These are phyloP conservation scores for Geotrichum bryndzae DNA, from an alignment of 1,139 yeast genomes.

Conservation along the genomic window DNA sequence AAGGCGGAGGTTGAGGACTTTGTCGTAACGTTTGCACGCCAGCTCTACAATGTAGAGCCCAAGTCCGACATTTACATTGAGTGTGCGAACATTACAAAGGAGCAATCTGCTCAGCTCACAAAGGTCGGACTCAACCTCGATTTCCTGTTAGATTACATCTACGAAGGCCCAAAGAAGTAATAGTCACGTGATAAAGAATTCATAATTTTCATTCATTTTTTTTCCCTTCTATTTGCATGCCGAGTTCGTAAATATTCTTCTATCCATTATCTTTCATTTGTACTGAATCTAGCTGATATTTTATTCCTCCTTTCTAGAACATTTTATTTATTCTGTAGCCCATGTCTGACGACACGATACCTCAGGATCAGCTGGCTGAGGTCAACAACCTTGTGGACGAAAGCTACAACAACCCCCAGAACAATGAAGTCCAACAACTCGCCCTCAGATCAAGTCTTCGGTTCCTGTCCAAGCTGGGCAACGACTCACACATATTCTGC, in stretches of 20 bases:
- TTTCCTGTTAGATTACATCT: slow-evolving; percentile 33
- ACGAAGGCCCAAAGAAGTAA: slow-evolving; percentile 17
- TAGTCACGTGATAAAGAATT: background rate
- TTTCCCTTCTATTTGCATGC: background rate
- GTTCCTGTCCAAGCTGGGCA: slow-evolving; percentile 10
- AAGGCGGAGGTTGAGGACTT: slow-evolving; percentile 59
- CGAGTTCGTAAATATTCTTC: background rate
- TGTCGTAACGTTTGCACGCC: slow-evolving; percentile 56
- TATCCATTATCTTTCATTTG: background rate
- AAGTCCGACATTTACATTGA: slow-evolving; percentile 44
- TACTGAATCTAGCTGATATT: background rate
- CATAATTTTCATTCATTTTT: background rate
- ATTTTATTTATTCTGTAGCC: background rate
- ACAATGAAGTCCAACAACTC: slow-evolving; percentile 13
- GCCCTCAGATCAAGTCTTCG: slow-evolving; percentile 12
- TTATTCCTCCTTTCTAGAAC: background rate
- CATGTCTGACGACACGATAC: slow-evolving; percentile 1
- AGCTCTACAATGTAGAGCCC: slow-evolving; percentile 58
- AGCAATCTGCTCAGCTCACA: slow-evolving; percentile 59
- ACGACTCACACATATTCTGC: slow-evolving; percentile 14
- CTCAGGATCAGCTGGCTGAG: slow-evolving; percentile 10
- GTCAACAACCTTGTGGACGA: slow-evolving; percentile 13
- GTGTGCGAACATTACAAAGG: slow-evolving; percentile 49
- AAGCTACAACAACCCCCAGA: slow-evolving; percentile 14
- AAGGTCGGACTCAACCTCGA: slow-evolving; percentile 69